phyloP scores from a whole-genome alignment of 2,329 filamentous ascomycete species.

The Zalaria obscura region DNA sequence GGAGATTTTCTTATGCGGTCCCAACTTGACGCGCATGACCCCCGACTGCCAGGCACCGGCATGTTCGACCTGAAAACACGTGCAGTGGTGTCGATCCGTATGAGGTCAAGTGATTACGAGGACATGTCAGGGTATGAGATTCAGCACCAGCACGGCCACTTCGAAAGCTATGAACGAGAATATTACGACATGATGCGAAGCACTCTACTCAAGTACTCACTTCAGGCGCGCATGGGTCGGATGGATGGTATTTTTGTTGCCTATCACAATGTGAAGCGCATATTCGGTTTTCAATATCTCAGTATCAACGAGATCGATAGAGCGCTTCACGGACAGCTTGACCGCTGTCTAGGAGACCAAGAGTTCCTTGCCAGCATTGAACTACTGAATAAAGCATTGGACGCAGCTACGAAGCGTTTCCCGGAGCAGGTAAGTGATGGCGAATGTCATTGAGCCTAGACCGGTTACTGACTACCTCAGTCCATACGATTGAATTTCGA shows the following conservation, averaged over 20 bases:
- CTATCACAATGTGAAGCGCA: conserved; percentile 85
- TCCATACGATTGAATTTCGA: conserved; percentile 75
- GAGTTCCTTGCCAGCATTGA: conserved; percentile 76
- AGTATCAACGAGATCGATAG: conserved; percentile 74
- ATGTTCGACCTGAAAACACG: conserved; percentile 96
- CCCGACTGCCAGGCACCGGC: conserved; percentile 72
- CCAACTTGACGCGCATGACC: conserved; percentile 81
- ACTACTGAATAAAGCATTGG: conserved; percentile 64
- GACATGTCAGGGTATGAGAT: conserved; percentile 80
- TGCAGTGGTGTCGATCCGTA: conserved; percentile 80
- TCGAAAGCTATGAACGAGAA: conserved; percentile 86
- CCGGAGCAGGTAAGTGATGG: conserved; percentile 42
- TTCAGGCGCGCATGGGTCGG: conserved; percentile 90
- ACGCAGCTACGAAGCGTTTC: conserved; percentile 60
- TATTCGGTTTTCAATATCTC: conserved; percentile 97
- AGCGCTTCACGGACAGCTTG: conserved; percentile 66
- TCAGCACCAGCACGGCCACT: conserved; percentile 57
- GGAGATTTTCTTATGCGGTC: conserved; percentile 89
- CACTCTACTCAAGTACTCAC: conserved; percentile 89
- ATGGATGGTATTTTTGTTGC: conserved; percentile 99
- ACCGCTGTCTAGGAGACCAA: conserved; percentile 55
- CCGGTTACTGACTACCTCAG: conserved; percentile 13
- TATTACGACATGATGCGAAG: conserved; percentile 94
- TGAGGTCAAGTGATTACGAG: conserved; percentile 62
- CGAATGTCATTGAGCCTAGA: not conserved